Evolutionary conservation across 192 early-diverging fungal genomes (phyloP).

Genomic region (Globomyces pollinis-pini): DNA sequence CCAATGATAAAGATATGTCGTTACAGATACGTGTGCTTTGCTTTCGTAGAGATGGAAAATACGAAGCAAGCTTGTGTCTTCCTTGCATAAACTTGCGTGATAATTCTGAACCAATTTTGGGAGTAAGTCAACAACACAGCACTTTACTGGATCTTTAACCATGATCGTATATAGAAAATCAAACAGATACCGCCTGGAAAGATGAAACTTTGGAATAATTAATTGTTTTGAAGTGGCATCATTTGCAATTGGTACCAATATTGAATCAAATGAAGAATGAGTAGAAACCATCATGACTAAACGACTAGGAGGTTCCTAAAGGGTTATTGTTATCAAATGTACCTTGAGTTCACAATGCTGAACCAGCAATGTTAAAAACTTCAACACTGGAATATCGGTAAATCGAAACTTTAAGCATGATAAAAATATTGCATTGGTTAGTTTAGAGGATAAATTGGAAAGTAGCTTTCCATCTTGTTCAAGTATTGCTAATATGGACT

Average conservation of each 20-base stretch:
- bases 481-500: too few relatives aligned
- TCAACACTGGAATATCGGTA: neutral
- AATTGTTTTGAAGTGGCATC: neutral
- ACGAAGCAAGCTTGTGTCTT: slow-evolving; percentile 25
- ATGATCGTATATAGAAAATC: neutral
- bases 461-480: too few relatives aligned
- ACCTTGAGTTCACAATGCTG: too few relatives aligned
- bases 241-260: neutral
- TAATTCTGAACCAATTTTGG: slow-evolving; percentile 4
- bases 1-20: slow-evolving; percentile 51
- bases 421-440: neutral
- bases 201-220: neutral
- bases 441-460: too few relatives aligned
- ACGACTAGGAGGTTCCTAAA: too few relatives aligned
- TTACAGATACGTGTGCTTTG: slow-evolving; percentile 48
- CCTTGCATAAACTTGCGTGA: slow-evolving; percentile 5
- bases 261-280: neutral
- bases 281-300: neutral
- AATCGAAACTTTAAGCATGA: neutral
- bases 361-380: too few relatives aligned
- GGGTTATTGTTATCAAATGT: too few relatives aligned
- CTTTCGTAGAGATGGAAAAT: slow-evolving; percentile 53
- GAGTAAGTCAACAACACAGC: neutral
- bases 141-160: neutral
- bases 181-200: neutral